A percentile compares a stretch with the other conserved stretches of the same genome.
These are phyloP conservation scores for Flaveria floridana DNA, from an alignment of 140 eudicot species.

Conservation along the genomic window DNA sequence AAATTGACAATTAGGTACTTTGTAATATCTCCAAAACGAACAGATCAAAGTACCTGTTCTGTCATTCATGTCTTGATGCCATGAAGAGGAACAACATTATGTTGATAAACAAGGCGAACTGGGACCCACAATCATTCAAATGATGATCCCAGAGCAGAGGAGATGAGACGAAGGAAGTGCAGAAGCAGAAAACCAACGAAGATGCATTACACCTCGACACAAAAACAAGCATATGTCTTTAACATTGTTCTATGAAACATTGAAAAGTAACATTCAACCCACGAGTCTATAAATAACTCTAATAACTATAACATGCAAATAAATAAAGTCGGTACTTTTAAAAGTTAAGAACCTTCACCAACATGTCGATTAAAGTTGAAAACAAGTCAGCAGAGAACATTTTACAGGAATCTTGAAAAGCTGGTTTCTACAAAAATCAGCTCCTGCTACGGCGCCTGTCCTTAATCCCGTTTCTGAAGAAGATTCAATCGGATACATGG, in stretches of 20 bases:
- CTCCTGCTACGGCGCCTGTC: conserved; percentile 98
- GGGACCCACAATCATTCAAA: conserved; percentile 74
- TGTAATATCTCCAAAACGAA: conserved; percentile 24
- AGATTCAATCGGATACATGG: background rate
- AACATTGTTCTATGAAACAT: conserved; percentile 38
- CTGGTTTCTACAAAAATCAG: conserved; percentile 34
- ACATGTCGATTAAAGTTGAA: conserved; percentile 55
- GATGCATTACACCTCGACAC: conserved; percentile 88
- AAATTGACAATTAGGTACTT: conserved; percentile 25
- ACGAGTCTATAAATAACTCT: conserved; percentile 33
- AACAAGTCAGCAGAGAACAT: conserved; percentile 67
- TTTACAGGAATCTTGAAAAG: conserved; percentile 33
- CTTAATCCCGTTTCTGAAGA: conserved; percentile 71
- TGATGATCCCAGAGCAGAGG: conserved; percentile 69
- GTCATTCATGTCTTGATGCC: conserved; percentile 38
- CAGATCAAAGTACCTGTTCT: conserved; percentile 54
- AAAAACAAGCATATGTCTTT: conserved; percentile 64
- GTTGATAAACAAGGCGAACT: conserved; percentile 52
- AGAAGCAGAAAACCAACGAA: conserved; percentile 80
- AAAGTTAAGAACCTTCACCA: conserved; percentile 78
- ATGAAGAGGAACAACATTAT: conserved; percentile 37
- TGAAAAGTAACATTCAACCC: conserved; percentile 22
- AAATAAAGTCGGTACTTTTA: conserved; percentile 40
- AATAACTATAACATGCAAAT: conserved; percentile 17
- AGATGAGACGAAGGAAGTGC: conserved; percentile 43